Percentiles rank a stretch among this genome's conserved stretches.
Evolutionary conservation across 139 green algal species (phyloP).

Genomic region (Raphidocelis subcapitata): DNA sequence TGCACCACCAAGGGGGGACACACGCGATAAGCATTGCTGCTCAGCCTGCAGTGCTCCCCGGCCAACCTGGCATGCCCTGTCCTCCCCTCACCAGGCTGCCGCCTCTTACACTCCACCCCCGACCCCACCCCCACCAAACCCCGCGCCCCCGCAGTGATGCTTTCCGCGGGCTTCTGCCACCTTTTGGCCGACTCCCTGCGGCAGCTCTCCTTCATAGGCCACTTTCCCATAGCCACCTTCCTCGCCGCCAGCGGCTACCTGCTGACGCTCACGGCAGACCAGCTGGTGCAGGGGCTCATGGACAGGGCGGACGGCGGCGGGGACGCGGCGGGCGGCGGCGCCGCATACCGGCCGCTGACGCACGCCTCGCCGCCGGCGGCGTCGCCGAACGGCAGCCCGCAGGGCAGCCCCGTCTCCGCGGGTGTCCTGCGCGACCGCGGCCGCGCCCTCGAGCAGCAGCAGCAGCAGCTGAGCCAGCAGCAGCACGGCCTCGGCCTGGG

Average conservation of each 20-base stretch:
- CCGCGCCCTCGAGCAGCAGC: not conserved
- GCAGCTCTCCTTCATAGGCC: slow-evolving; percentile 37
- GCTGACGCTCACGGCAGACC: slow-evolving; percentile 45
- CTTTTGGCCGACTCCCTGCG: slow-evolving; percentile 52
- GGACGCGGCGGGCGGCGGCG: too few species aligned
- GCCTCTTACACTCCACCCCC: not conserved
- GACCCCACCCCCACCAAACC: too few species aligned
- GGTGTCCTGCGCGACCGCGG: not conserved
- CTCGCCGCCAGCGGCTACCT: slow-evolving; percentile 44
- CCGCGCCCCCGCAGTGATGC: slow-evolving; percentile 69
- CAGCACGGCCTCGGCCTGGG: too few species aligned
- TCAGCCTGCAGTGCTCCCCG: not conserved
- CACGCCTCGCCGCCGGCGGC: too few species aligned
- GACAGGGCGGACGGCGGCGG: too few species aligned
- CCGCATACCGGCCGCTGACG: too few species aligned
- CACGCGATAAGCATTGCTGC: not conserved
- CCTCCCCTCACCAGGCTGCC: not conserved
- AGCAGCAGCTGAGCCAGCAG: slow-evolving; percentile 12
- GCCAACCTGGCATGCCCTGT: not conserved
- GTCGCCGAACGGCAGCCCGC: too few species aligned
- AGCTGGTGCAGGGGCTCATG: slow-evolving; percentile 23
- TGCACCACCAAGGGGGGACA: not conserved
- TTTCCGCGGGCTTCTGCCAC: slow-evolving; percentile 77
- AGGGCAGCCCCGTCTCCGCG: too few species aligned
- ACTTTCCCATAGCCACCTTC: slow-evolving; percentile 43